Percentiles rank a stretch among this genome's conserved stretches.
phyloP scores from a whole-genome alignment of 1,284 basidiomycete species.

The Papiliotrema terrestris region DNA sequence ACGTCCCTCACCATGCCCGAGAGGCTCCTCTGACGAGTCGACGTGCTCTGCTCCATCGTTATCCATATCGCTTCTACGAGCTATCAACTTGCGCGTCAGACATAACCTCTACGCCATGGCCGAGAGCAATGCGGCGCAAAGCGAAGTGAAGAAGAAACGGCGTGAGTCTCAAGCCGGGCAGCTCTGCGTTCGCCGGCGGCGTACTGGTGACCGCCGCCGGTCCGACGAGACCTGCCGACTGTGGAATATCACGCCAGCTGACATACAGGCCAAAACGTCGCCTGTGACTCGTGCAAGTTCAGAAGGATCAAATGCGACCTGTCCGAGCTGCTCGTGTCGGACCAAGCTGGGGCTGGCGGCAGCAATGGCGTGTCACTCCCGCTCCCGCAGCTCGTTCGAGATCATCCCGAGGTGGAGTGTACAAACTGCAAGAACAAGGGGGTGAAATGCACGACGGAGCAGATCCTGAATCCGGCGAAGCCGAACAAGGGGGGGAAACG shows the following conservation, averaged over 20 bases:
- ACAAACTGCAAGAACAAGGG: slow-evolving; percentile 38
- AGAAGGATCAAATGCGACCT: slow-evolving; percentile 42
- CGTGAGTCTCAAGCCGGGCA: slow-evolving; percentile 13
- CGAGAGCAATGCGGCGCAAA: background rate
- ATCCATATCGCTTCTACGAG: too few species aligned
- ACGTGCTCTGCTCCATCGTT: too few species aligned
- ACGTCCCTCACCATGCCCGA: too few species aligned
- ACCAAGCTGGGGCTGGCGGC: background rate
- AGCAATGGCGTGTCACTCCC: slow-evolving; percentile 7
- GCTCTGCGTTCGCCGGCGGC: background rate
- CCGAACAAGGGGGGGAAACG: slow-evolving; percentile 43
- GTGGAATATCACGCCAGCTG: background rate
- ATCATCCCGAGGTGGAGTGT: slow-evolving; percentile 31
- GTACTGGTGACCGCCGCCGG: background rate
- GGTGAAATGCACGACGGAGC: slow-evolving; percentile 34
- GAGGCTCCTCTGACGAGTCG: too few species aligned
- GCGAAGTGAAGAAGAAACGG: slow-evolving; percentile 27
- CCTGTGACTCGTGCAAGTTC: slow-evolving; percentile 38
- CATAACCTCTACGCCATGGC: too few species aligned
- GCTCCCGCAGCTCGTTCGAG: slow-evolving; percentile 24
- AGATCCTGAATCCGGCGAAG: slow-evolving; percentile 35
- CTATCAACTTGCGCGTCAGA: too few species aligned
- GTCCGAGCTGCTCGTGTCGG: slow-evolving; percentile 19
- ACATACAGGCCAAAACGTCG: slow-evolving; percentile 35
- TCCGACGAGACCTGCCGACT: background rate